Percentiles rank a stretch among this genome's conserved stretches.
Conservation (phyloP, 2,329 filamentous ascomycete species). For the Phialemoniopsis sp. region DNA sequence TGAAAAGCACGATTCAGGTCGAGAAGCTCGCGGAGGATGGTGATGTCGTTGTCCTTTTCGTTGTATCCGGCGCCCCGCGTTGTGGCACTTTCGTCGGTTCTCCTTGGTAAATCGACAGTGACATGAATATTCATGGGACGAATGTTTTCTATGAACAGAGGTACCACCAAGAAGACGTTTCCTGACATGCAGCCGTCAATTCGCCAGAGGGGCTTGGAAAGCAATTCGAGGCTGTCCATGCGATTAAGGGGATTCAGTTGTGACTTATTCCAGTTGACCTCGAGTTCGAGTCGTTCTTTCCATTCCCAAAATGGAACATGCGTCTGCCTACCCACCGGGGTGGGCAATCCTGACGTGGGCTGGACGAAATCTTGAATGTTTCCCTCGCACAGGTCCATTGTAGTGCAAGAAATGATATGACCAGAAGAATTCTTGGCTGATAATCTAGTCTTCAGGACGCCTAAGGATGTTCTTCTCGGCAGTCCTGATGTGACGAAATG, state of each 20-base stretch:
- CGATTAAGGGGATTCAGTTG: constrained; percentile 57
- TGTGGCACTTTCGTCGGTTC: no score
- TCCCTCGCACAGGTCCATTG: constrained; percentile 51
- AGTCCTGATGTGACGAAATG: no score
- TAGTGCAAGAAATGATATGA: no score
- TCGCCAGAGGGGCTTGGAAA: constrained; percentile 44
- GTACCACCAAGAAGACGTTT: constrained; percentile 52
- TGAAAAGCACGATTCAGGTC: constrained; percentile 50
- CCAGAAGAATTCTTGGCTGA: no score
- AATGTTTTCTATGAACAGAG: constrained; percentile 40
- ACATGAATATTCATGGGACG: constrained; percentile 54
- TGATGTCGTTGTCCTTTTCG: constrained; percentile 22
- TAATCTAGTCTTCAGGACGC: no score
- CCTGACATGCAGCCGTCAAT: constrained; percentile 55
- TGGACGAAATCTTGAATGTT: constrained; percentile 53
- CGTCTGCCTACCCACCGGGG: neutral
- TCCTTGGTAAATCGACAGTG: constrained; percentile 34
- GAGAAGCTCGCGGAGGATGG: constrained; percentile 38
- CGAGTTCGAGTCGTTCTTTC: constrained; percentile 1
- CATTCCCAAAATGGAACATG: neutral
- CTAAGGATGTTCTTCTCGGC: no score
- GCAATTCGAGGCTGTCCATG: constrained; percentile 49
- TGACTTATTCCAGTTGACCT: constrained; percentile 38
- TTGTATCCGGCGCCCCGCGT: no score
- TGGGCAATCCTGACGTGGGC: constrained; percentile 31